Base-by-base conservation (phyloP, 2,329 filamentous ascomycete genomes). In the Pseudogymnoascus sp. region DNA sequence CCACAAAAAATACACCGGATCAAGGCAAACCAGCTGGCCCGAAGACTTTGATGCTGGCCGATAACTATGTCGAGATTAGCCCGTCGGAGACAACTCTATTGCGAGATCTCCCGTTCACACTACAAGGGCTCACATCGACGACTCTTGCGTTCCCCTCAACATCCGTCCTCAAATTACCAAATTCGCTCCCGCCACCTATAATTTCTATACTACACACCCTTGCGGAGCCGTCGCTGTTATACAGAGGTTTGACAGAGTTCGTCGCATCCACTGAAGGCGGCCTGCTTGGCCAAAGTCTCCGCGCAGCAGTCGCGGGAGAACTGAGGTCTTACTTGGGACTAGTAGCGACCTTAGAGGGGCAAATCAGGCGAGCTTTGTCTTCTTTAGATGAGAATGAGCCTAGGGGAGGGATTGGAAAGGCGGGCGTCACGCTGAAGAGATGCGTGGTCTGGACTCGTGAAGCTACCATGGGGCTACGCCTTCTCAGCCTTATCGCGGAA, bases 391-490 rank as follows among this genome's bases (percentile, higher is more conserved):
- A 88, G 59, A 77, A 79, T 1, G 83, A 83, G 3, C 84, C 88
- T 2, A 81, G 86, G 54, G 82, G 84, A 47, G 87, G 88, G 1
- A 85, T 95, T 60, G 88, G 90, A 5, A 94, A 92, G 68, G 87
- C 90, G 0, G 92, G 92, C 1, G 93, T 99, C 11, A 99, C 94
- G 0, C 78, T 99, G 59, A 97, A 97, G 74, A 82, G 94, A 71
- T 97, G 93, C 69, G 89, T 99, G 2, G 89, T 99, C 24, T 99
- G 95, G 95, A 97, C 92, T 7, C 85, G 93, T 67, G 95, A 99
- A 74, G 91, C 94, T 5, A 99, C 94, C 0, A 95, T 97, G 87
- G 94, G 92, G 0, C 76, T 99, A 67, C 85, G 94, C 13, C 78
- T 99, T 61, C 92, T 99, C 89, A 95, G 90, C 68, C 75, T 96